phyloP scores from a whole-genome alignment of 1,284 basidiomycete species.

The Lentinula novae-zelandiae region DNA sequence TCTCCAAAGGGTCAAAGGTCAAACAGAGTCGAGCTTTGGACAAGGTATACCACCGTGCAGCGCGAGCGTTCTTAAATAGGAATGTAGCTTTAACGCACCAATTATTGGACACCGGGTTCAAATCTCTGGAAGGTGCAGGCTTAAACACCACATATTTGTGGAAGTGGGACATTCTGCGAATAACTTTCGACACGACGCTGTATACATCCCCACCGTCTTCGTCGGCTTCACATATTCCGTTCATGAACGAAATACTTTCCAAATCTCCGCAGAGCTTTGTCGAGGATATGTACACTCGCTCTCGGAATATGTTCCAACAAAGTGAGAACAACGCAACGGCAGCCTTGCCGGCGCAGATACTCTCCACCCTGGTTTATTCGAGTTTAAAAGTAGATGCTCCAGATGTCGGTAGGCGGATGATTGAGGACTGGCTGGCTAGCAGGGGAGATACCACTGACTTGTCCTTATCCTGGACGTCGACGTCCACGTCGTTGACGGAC shows the following conservation, averaged over 20 bases:
- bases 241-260: constrained; percentile 46
- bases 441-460: constrained; percentile 31
- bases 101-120: constrained; percentile 64
- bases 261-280: constrained; percentile 59
- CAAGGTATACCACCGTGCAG: constrained; percentile 65
- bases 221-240: constrained; percentile 36
- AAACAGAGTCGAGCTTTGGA: not conserved
- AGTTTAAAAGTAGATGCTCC: constrained; percentile 63
- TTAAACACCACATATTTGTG: constrained; percentile 50
- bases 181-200: constrained; percentile 74
- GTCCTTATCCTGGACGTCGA: not conserved
- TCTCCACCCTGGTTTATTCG: constrained; percentile 65
- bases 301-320: constrained; percentile 35
- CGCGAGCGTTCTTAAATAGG: constrained; percentile 70
- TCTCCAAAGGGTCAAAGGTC: not conserved
- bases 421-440: constrained; percentile 72
- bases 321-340: constrained; percentile 48
- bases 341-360: constrained; percentile 62
- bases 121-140: constrained; percentile 46
- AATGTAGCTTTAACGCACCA: constrained; percentile 61
- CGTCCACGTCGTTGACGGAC: not conserved
- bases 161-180: constrained; percentile 81
- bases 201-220: constrained; percentile 49
- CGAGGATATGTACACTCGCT: constrained; percentile 54
- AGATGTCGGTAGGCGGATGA: constrained; percentile 55